Base-by-base conservation (phyloP, 208 protist genomes). In the Leishmania gerbilli region DNA sequence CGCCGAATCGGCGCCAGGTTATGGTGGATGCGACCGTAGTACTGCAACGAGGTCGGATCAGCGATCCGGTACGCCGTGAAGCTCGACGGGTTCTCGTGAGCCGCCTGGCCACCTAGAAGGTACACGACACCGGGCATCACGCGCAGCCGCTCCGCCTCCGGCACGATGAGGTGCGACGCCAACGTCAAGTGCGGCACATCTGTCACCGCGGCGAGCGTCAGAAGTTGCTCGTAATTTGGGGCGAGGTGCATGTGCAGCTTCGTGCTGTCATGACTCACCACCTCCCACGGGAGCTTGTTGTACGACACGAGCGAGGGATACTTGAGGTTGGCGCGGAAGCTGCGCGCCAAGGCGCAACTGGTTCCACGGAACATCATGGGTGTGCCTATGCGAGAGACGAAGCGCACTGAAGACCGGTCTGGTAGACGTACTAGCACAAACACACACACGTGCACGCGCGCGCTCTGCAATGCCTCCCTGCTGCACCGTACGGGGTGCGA, bases 251-350 rank as follows among this genome's bases (percentile, higher is more conserved):
- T 91, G 84, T 97, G 95, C 76, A 96, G 87, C 45, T 88, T 77
- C 13, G 90, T 83, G 3, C 88, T 91, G 67, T 95, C 92, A 79
- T 93, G 91, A 72, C 91, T 91, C 13, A 97, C 71, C 19, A 92
- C 79, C 83, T 97, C 91, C 95, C 95, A 97, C 65, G 95, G 95
- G 21, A 97, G 85, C 81, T 95, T 96, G 82, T 97, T 96, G 86
- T 97, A 97, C 21, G 95, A 96, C 53, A 97, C 92, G 40, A 97
- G 76, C 1, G 93, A 88, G 5, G 95, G 95, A 71, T 95, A 97
- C 88, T 97, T 97, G 64, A 95, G 86, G 68, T 87, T 95, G 76
- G 83, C 85, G 67, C 91, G 91, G 74, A 91, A 97, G 68, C 87
- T 89, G 19, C 87, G 82, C 56, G 83, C 79, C 68, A 90, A 77